phyloP scores from a whole-genome alignment of 768 basidiomycete species.

The Pluteus cervinus region DNA sequence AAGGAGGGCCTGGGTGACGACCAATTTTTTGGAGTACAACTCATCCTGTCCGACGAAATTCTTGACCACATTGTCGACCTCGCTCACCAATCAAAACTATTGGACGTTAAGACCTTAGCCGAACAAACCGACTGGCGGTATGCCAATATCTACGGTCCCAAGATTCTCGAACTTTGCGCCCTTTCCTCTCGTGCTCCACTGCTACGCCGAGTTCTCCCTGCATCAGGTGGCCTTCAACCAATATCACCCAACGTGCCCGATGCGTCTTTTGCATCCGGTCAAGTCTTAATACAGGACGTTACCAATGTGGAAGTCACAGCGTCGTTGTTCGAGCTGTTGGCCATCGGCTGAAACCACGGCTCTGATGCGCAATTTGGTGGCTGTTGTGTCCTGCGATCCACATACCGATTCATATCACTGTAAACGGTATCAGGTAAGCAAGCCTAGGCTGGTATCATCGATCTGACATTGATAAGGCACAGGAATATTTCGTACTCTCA shows the following conservation, averaged over 20 bases:
- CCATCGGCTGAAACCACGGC: too few relatives aligned
- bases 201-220: too few relatives aligned
- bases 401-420: too few relatives aligned
- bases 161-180: too few relatives aligned
- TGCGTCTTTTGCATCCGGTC: too few relatives aligned
- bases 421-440: too few relatives aligned
- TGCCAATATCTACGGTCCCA: background rate
- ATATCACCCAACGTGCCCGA: background rate
- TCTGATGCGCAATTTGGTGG: too few relatives aligned
- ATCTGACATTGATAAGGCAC: too few relatives aligned
- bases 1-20: background rate
- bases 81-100: background rate
- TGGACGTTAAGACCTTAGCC: background rate
- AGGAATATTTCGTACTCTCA: too few relatives aligned
- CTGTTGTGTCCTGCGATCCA: too few relatives aligned
- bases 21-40: background rate
- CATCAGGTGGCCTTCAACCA: background rate
- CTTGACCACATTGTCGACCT: background rate
- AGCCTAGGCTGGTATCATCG: too few relatives aligned
- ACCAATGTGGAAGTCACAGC: background rate
- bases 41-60: background rate
- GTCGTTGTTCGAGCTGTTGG: conserved; percentile 4
- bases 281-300: background rate
- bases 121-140: conserved; percentile 1
- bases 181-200: too few relatives aligned